Evolutionary conservation across 1,284 basidiomycete genomes (phyloP), one percentile per base, ranked within the genome.

Genomic region (Cryptococcus sp.): DNA sequence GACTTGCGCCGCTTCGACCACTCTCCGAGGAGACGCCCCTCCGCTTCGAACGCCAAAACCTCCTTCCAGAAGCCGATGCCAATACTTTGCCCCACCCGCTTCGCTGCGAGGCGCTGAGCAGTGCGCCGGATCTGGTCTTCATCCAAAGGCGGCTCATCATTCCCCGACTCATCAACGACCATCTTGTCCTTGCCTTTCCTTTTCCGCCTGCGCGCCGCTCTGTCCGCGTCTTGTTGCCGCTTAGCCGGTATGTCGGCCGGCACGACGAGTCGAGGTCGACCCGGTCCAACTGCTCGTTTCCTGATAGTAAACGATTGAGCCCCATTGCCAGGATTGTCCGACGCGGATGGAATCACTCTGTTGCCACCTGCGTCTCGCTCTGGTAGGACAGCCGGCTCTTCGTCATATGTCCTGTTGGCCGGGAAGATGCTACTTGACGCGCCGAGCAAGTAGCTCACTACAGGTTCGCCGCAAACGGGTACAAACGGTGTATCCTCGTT

Each of bases 61-160:
- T 60, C 50, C 44, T 54, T 53, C 59, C 61, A 62, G n/a, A 53
- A 50, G 19, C 59, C 57, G 5, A 56, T 38, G 5, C 62, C 62
- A 10, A 61, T 47, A n/a, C 50, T 54, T 45, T 45, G 49, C 13
- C 55, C 55, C 15, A 52, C 50, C 19, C 52, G 49, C 52, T 56
- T 52, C 17, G 48, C 41, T 11, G 62, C 57, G n/a, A 53, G 38
- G 42, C 52, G 42, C 51, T 59, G 39, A 2, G 57, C 59, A 13
- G 57, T 47, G n/a, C 42, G 44, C 47, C 57, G 47, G 10, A 61
- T 56, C 48, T 46, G 39, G n/a, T 50, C 51, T n/a, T 20, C 19
- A 38, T 52, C 38, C 17, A 31, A 54, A 39, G 46, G 46, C 20
- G 20, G 50, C 40, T 46, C 19, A 22, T 13, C 44, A 35, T 48